Base-by-base conservation (phyloP, 1,284 basidiomycete species). In the Pseudozyma tsukubaensis region DNA sequence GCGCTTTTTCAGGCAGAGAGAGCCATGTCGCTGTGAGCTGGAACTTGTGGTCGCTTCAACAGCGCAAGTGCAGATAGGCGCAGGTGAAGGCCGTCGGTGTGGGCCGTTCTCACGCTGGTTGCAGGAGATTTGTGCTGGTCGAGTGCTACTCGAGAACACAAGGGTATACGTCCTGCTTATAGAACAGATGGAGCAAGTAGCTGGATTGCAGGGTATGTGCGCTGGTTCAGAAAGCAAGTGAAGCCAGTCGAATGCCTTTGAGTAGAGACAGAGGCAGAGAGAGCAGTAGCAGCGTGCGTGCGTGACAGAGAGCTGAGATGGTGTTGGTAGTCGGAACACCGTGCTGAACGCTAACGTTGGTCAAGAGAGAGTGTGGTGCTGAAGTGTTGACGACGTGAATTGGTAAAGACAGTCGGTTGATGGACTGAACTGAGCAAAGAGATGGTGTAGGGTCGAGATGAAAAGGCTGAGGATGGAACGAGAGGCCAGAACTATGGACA, bases 1-100 rank as follows among this genome's bases (percentile, higher is more conserved):
- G 50, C 19, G 50, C 24, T 12, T 13, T 18, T 3, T 12, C 34
- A 35, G 37, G 19, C 16, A 16, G n/a, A 37, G 24, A n/a, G n/a
- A 29, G 50, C 37, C 50, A 52, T 52, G 36, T 52, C 50, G 39
- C 50, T n/a, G n/a, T 48, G 43, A 39, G 43, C 43, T 45, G 14
- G 43, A 45, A 24, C 11, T 45, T 13, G 43, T 29, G 24, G n/a
- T n/a, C n/a, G n/a, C n/a, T n/a, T n/a, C n/a, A n/a, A n/a, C n/a
- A n/a, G n/a, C n/a, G n/a, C n/a, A n/a, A n/a, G n/a, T n/a, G n/a
- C n/a, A n/a, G n/a, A n/a, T n/a, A n/a, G n/a, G n/a, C n/a, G n/a
- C n/a, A n/a, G n/a, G n/a, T n/a, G n/a, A n/a, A n/a, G n/a, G n/a
- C n/a, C n/a, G n/a, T n/a, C n/a, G n/a, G n/a, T n/a, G n/a, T n/a